These are phyloP conservation scores for Ailanthus altissimus DNA, from an alignment of 345 rosid species.

Conservation along the genomic window DNA sequence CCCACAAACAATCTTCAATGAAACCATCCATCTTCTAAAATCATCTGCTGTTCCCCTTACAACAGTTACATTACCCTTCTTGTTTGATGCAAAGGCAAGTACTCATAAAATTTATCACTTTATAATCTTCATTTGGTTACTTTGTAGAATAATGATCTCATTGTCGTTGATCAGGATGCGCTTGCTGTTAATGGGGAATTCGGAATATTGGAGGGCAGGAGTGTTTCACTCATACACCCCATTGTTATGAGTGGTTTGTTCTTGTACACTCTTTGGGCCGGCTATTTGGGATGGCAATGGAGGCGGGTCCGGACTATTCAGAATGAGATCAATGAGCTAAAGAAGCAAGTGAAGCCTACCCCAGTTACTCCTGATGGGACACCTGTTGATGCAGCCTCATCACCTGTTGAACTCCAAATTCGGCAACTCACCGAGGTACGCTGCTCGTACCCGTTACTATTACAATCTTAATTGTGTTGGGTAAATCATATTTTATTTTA, in stretches of 20 bases:
- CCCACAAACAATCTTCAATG: slow-evolving; percentile 30
- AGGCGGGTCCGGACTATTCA: slow-evolving; percentile 80
- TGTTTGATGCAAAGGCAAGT: slow-evolving; percentile 62
- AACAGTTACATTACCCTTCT: slow-evolving; percentile 57
- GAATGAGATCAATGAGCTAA: slow-evolving; percentile 64
- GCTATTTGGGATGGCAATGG: slow-evolving; percentile 98
- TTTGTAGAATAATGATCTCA: not conserved
- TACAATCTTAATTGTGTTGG: too few relatives aligned
- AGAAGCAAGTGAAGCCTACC: slow-evolving; percentile 70
- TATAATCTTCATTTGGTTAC: not conserved
- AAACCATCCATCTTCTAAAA: slow-evolving; percentile 31
- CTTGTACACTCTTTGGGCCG: slow-evolving; percentile 62
- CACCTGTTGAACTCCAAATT: slow-evolving; percentile 55
- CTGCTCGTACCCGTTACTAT: not conserved
- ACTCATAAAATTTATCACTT: too few relatives aligned
- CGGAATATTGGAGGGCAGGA: slow-evolving; percentile 85
- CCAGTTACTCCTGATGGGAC: slow-evolving; percentile 65
- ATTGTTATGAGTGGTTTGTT: slow-evolving; percentile 67
- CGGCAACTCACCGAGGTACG: slow-evolving; percentile 64
- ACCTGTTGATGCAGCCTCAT: slow-evolving; percentile 50
- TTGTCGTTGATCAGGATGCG: slow-evolving; percentile 58
- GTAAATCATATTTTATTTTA: too few relatives aligned
- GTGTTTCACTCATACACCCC: slow-evolving; percentile 73
- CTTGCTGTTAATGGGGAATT: slow-evolving; percentile 72
- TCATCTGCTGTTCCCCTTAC: slow-evolving; percentile 64